Evolutionary conservation across 768 basidiomycete genomes (phyloP).

Genomic region (Zangia roseola): DNA sequence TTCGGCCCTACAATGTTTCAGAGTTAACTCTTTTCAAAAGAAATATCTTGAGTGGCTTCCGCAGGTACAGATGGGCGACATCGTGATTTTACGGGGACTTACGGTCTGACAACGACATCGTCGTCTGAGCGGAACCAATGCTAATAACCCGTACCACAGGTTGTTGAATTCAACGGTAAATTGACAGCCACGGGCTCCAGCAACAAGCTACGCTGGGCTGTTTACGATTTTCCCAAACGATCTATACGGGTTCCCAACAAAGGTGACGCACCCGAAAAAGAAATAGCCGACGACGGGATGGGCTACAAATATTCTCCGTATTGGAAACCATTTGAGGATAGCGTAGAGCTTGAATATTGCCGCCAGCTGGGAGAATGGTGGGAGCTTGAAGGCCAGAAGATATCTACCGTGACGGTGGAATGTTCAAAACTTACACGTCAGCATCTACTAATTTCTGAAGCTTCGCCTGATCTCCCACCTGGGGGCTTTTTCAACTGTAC

Average conservation of each 20-base stretch:
- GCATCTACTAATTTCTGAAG: conserved; percentile 53
- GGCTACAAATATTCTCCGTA: conserved; percentile 46
- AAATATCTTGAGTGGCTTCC: conserved; percentile 51
- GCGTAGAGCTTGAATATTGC: conserved; percentile 44
- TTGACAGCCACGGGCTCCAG: conserved; percentile 44
- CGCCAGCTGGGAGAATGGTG: conserved; percentile 50
- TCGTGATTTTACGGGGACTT: conserved; percentile 49
- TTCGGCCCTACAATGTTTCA: conserved; percentile 25
- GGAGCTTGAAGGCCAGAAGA: conserved; percentile 28
- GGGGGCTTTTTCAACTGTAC: conserved; percentile 62
- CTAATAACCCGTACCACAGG: conserved; percentile 24
- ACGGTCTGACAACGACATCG: conserved; percentile 38
- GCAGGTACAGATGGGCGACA: conserved; percentile 42
- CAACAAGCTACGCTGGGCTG: conserved; percentile 53
- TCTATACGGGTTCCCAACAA: conserved; percentile 38
- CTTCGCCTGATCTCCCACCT: conserved; percentile 42
- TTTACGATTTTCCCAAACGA: conserved; percentile 43
- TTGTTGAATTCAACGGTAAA: conserved; percentile 29
- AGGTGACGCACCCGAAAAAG: conserved; percentile 38
- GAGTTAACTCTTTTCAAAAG: conserved; percentile 53
- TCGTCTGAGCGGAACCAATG: not conserved
- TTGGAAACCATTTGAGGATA: conserved; percentile 36
- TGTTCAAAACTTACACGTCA: conserved; percentile 19
- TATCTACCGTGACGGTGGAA: conserved; percentile 13
- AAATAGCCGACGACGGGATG: conserved; percentile 29